phyloP scores from a whole-genome alignment of 306 rosid genomes.

The Fagus crenata region DNA sequence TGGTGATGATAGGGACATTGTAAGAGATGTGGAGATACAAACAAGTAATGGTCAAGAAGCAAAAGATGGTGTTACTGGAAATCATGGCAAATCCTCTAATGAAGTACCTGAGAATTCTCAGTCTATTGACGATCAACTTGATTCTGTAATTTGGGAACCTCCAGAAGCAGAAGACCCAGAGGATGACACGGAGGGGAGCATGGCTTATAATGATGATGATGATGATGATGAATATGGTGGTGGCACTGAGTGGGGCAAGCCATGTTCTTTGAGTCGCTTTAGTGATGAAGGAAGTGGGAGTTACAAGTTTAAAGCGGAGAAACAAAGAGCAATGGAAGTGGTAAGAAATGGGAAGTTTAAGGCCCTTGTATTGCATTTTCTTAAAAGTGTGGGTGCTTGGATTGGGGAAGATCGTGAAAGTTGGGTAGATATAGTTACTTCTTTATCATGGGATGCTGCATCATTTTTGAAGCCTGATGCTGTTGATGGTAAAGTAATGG shows the following conservation, averaged over 20 bases:
- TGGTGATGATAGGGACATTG: slow-evolving; percentile 30
- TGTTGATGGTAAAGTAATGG: slow-evolving; percentile 60
- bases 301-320: slow-evolving; percentile 66
- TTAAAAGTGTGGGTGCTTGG: slow-evolving; percentile 63
- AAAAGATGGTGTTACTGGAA: slow-evolving; percentile 36
- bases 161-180: slow-evolving; percentile 81
- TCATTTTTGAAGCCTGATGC: slow-evolving; percentile 76
- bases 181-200: slow-evolving; percentile 68
- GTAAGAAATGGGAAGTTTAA: slow-evolving; percentile 76
- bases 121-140: slow-evolving; percentile 44
- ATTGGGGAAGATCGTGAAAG: slow-evolving; percentile 57
- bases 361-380: slow-evolving; percentile 68
- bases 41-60: slow-evolving; percentile 40
- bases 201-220: slow-evolving; percentile 75
- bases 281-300: slow-evolving; percentile 54
- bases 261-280: slow-evolving; percentile 50
- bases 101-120: slow-evolving; percentile 51
- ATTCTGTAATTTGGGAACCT: slow-evolving; percentile 71
- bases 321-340: slow-evolving; percentile 65
- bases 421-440: slow-evolving; percentile 83
- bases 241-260: slow-evolving; percentile 59
- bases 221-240: slow-evolving; percentile 77
- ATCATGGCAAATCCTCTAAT: slow-evolving; percentile 18
- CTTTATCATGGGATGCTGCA: slow-evolving; percentile 94
- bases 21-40: slow-evolving; percentile 52